Percentiles rank a stretch among this genome's conserved stretches.
phyloP scores from a whole-genome alignment of 176 grass and related monocot species.

The Raddia distichophylla region DNA sequence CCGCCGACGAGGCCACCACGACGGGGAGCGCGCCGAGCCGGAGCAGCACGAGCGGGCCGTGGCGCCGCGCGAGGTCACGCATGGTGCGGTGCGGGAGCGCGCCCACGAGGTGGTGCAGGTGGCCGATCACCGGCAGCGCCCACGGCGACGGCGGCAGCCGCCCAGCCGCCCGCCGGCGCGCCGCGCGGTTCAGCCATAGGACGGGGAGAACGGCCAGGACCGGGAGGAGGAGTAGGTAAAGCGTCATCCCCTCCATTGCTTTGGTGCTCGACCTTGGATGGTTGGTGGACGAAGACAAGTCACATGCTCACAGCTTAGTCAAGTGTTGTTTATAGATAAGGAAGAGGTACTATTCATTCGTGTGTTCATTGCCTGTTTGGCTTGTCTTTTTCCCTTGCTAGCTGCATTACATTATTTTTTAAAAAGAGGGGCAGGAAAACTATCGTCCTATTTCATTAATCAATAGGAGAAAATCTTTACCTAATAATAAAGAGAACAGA shows the following conservation, averaged over 20 bases:
- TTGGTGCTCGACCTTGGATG: too few species aligned
- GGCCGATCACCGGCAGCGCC: slow-evolving; percentile 48
- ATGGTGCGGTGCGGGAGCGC: slow-evolving; percentile 46
- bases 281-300: too few species aligned
- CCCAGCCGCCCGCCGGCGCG: neutral
- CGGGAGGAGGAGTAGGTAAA: neutral
- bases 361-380: too few species aligned
- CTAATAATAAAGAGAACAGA: too few species aligned
- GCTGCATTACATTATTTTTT: too few species aligned
- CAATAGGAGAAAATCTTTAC: too few species aligned
- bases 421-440: too few species aligned
- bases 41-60: slow-evolving; percentile 46
- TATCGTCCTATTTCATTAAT: too few species aligned
- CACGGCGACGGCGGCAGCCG: slow-evolving; percentile 43
- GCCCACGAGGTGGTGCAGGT: slow-evolving; percentile 42
- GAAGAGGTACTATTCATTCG: too few species aligned
- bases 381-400: too few species aligned
- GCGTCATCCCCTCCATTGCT: neutral
- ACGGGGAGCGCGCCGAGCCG: slow-evolving; percentile 47
- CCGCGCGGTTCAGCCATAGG: neutral
- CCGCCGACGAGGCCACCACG: slow-evolving; percentile 44
- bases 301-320: too few species aligned
- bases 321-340: too few species aligned
- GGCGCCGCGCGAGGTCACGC: slow-evolving; percentile 31
- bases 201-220: neutral